These are phyloP conservation scores for Avicennia marina DNA, from an alignment of 257 asterid genomes.

Conservation along the genomic window DNA sequence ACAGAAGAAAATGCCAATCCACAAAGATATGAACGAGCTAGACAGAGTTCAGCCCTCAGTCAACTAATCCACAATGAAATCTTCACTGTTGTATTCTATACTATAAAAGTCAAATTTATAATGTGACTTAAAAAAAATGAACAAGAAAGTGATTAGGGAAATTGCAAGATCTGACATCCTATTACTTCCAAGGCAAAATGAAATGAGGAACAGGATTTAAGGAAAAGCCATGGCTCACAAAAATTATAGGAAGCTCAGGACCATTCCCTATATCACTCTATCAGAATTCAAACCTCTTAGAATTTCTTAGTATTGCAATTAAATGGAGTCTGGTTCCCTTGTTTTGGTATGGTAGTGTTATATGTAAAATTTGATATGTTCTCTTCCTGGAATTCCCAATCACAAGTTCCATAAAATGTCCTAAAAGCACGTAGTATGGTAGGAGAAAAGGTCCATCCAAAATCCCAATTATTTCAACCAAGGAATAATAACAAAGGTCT, in stretches of 20 bases:
- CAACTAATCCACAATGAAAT: too few species aligned
- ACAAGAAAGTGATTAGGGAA: neutral
- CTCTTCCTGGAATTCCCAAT: neutral
- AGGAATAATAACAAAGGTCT: slow-evolving; percentile 4
- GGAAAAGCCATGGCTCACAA: neutral
- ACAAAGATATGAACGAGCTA: too few species aligned
- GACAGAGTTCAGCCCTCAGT: too few species aligned
- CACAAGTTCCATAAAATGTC: neutral
- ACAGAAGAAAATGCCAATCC: too few species aligned
- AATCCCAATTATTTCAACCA: slow-evolving; percentile 12
- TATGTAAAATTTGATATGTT: neutral
- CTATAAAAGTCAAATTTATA: neutral
- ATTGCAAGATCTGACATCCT: too few species aligned
- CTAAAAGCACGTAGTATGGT: neutral
- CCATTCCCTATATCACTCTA: neutral
- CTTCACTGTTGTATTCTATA: too few species aligned
- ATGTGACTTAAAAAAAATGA: neutral
- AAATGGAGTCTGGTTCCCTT: neutral
- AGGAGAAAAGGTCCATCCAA: too few species aligned
- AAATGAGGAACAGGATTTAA: neutral
- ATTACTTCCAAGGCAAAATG: neutral
- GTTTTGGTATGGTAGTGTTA: neutral
- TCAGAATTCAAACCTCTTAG: neutral
- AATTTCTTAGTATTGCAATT: neutral
- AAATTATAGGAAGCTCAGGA: neutral